Evolutionary conservation across 257 asterid species (phyloP).

Genomic region (Fraxinus pennsylvanica): DNA sequence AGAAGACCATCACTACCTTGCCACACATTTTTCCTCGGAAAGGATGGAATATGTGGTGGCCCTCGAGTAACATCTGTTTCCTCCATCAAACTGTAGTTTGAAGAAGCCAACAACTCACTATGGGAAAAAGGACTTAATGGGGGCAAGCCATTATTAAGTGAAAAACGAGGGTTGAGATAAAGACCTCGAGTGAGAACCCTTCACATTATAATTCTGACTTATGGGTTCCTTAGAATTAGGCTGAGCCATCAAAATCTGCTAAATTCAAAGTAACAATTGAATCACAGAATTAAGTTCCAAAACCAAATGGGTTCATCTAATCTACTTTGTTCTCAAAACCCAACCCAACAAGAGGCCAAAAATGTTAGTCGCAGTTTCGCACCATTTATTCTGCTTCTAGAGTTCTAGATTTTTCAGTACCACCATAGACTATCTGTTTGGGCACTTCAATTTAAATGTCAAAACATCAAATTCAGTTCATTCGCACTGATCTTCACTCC

Average conservation of each 20-base stretch:
- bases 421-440: slow-evolving; percentile 9
- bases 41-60: slow-evolving; percentile 33
- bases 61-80: slow-evolving; percentile 61
- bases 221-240: slow-evolving; percentile 52
- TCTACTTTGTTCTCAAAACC: neutral
- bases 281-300: neutral
- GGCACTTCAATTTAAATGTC: slow-evolving; percentile 4
- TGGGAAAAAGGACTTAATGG: slow-evolving; percentile 80
- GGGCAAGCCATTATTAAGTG: slow-evolving; percentile 57
- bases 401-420: slow-evolving; percentile 9
- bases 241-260: slow-evolving; percentile 59
- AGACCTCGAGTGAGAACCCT: slow-evolving; percentile 57
- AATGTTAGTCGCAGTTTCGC: neutral
- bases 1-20: slow-evolving; percentile 59
- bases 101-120: slow-evolving; percentile 48
- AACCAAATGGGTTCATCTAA: neutral
- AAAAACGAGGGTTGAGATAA: slow-evolving; percentile 58
- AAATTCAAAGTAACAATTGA: slow-evolving; percentile 2
- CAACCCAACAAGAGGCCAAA: neutral
- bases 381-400: neutral
- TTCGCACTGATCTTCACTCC: slow-evolving; percentile 1
- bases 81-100: slow-evolving; percentile 58
- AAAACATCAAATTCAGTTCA: slow-evolving; percentile 25
- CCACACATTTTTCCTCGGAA: slow-evolving; percentile 36
- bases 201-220: slow-evolving; percentile 37